Conservation (phyloP, 1,284 basidiomycete genomes). For the Sporisorium graminicola region DNA sequence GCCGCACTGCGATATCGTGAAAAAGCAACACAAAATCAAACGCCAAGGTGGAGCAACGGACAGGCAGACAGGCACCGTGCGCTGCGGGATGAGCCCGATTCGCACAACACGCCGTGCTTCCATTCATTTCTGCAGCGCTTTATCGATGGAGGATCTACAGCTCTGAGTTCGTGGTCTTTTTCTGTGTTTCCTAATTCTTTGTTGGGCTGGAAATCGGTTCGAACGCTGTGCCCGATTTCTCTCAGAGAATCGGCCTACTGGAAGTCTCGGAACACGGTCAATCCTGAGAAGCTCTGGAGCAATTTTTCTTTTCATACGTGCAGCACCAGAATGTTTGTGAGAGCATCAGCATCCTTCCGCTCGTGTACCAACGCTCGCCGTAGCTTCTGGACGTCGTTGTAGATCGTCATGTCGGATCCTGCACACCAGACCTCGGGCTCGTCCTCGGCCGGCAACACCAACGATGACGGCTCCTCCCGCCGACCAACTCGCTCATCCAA, state of each 20-base stretch:
- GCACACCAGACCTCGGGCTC: slow-evolving; percentile 32
- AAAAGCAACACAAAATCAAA: slow-evolving; percentile 19
- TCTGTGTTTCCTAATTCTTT: background rate
- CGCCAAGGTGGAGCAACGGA: slow-evolving; percentile 30
- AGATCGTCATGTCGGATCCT: slow-evolving; percentile 32
- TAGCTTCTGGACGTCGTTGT: background rate
- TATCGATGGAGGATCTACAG: slow-evolving; percentile 23
- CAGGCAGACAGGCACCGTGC: slow-evolving; percentile 26
- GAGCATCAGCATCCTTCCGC: background rate
- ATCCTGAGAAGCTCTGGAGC: slow-evolving; percentile 16
- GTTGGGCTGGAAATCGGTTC: background rate
- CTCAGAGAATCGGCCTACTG: too few relatives aligned
- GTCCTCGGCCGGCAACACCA: slow-evolving; percentile 7
- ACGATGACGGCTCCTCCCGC: slow-evolving; percentile 10
- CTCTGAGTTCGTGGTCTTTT: background rate
- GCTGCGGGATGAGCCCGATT: slow-evolving; percentile 5
- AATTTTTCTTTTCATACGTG: slow-evolving; percentile 15
- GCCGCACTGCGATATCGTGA: slow-evolving; percentile 14
- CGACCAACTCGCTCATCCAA: background rate
- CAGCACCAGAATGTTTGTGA: background rate
- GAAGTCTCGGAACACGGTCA: slow-evolving; percentile 26
- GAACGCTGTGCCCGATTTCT: too few relatives aligned
- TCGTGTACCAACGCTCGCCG: background rate
- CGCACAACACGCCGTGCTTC: background rate
- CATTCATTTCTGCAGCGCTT: slow-evolving; percentile 14